A percentile compares a stretch with the other conserved stretches of the same genome.
Conservation (phyloP, 371 early-diverging fungal genomes). For the Syncephalastrum monosporum region DNA sequence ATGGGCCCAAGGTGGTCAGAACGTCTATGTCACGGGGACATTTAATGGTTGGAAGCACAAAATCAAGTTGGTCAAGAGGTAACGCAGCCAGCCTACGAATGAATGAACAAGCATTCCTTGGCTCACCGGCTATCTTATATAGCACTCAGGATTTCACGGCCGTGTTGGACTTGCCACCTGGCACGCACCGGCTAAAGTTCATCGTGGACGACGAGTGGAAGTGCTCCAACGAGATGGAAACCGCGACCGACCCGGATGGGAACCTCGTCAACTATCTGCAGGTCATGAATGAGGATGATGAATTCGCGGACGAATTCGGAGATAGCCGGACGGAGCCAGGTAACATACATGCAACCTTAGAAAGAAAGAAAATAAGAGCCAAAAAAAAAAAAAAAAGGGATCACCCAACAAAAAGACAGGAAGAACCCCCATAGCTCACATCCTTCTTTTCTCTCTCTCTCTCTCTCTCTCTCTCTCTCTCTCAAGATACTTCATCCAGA, state of each 20-base stretch:
- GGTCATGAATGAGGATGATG: slow-evolving; percentile 63
- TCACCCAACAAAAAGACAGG: background rate
- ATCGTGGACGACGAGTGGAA: slow-evolving; percentile 98
- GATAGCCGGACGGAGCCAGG: slow-evolving; percentile 23
- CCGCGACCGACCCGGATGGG: slow-evolving; percentile 92
- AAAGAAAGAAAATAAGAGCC: background rate
- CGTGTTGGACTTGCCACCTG: slow-evolving; percentile 85
- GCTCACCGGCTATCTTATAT: slow-evolving; percentile 1
- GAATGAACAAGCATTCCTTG: slow-evolving; percentile 2
- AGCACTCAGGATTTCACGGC: slow-evolving; percentile 77
- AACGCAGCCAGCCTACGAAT: slow-evolving; percentile 1
- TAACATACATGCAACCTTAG: slow-evolving; percentile 5
- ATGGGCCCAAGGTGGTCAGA: slow-evolving; percentile 88
- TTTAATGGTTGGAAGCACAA: slow-evolving; percentile 97
- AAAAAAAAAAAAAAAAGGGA: background rate
- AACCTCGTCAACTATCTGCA: slow-evolving; percentile 94
- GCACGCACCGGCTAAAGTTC: slow-evolving; percentile 94
- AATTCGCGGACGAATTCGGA: slow-evolving; percentile 49
- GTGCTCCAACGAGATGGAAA: slow-evolving; percentile 86
- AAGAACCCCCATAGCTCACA: no score
- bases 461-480: background rate
- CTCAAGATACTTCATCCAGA: slow-evolving; percentile 10
- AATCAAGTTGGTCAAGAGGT: slow-evolving; percentile 82
- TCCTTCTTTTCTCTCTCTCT: no score
- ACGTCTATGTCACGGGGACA: slow-evolving; percentile 94